phyloP scores from a whole-genome alignment of 306 rosid species.

The Oxytropis ochrocephala region DNA sequence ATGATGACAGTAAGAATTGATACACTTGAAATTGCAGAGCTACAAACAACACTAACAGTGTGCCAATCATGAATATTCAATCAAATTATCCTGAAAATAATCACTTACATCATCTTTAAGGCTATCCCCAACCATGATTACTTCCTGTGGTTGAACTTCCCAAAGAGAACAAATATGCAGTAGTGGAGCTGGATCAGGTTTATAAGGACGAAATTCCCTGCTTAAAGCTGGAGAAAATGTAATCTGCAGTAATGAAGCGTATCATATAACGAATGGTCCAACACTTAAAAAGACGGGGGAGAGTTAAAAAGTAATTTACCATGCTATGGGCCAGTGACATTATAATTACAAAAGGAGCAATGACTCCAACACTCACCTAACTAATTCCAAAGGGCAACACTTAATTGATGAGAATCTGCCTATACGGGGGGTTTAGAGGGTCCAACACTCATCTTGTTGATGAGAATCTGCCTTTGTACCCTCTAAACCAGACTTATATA shows the following conservation, averaged over 20 bases:
- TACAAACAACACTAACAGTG: background rate
- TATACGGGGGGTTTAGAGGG: no score
- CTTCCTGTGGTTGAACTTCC: slow-evolving; percentile 81
- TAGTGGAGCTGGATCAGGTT: slow-evolving; percentile 85
- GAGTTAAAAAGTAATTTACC: background rate
- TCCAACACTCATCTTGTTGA: no score
- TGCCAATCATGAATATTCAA: background rate
- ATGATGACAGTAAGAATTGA: background rate
- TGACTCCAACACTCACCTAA: background rate
- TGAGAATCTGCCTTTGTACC: no score
- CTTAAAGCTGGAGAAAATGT: slow-evolving; percentile 77
- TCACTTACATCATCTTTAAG: slow-evolving; percentile 84
- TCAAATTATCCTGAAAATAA: background rate
- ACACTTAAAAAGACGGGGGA: background rate
- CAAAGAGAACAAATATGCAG: slow-evolving; percentile 85
- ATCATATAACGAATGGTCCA: background rate
- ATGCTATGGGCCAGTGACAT: background rate
- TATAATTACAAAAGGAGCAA: background rate
- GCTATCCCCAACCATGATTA: slow-evolving; percentile 90
- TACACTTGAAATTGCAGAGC: background rate
- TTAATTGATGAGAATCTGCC: no score
- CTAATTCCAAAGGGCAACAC: no score
- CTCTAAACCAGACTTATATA: no score
- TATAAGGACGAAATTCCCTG: slow-evolving; percentile 83
- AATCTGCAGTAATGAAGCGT: slow-evolving; percentile 50